phyloP scores from a whole-genome alignment of 2,329 filamentous ascomycete species.

The Diaporthe citriasiana region DNA sequence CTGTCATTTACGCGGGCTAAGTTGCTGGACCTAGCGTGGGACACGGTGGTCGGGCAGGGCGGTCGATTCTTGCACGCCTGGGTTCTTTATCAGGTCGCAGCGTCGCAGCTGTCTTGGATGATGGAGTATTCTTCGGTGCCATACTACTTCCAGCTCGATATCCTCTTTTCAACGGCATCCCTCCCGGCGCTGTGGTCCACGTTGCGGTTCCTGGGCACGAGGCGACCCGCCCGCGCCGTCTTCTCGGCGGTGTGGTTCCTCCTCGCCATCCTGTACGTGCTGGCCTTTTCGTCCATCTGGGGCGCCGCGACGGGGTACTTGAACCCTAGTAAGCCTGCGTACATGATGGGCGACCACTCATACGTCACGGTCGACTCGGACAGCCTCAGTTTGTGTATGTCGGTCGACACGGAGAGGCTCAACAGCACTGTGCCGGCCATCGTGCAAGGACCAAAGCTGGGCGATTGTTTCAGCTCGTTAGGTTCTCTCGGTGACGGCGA shows the following conservation, averaged over 20 bases:
- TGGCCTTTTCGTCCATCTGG: conserved; percentile 33
- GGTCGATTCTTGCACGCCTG: conserved; percentile 26
- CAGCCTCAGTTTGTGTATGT: conserved; percentile 11
- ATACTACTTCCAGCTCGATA: conserved; percentile 28
- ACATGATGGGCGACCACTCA: conserved; percentile 17
- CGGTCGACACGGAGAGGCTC: conserved; percentile 5
- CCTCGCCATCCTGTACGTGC: conserved; percentile 33
- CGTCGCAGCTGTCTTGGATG: conserved; percentile 32
- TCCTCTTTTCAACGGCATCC: conserved; percentile 29
- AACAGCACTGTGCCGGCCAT: conserved; percentile 6
- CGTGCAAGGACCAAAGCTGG: conserved; percentile 1
- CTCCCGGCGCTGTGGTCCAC: conserved; percentile 29
- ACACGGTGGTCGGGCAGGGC: conserved; percentile 29
- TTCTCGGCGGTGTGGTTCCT: conserved; percentile 35
- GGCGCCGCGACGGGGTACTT: conserved; percentile 31
- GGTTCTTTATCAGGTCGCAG: conserved; percentile 28
- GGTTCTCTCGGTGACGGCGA: background rate
- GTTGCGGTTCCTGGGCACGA: background rate
- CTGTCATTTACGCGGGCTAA: conserved; percentile 33
- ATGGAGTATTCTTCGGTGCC: conserved; percentile 34
- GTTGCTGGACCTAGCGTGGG: conserved; percentile 32
- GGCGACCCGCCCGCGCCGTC: conserved; percentile 10
- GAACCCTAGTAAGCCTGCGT: conserved; percentile 26
- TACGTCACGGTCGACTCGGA: conserved; percentile 19
- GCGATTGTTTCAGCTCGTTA: background rate